Percentiles rank a stretch among this genome's conserved stretches.
These are phyloP conservation scores for Ceratobasidium sp. DNA, from an alignment of 1,284 basidiomycete species.

Conservation along the genomic window DNA sequence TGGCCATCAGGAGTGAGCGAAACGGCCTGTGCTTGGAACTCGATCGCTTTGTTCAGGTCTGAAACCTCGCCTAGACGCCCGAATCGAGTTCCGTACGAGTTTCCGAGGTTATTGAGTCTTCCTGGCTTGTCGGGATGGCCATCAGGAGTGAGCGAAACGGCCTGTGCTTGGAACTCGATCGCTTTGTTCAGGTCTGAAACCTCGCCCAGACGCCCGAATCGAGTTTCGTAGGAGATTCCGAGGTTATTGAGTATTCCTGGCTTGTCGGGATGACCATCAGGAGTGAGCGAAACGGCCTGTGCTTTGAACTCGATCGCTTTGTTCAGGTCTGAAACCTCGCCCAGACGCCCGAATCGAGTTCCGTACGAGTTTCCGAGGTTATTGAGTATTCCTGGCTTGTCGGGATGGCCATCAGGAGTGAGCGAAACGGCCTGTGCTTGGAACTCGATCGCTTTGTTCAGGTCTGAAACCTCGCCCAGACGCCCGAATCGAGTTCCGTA, in stretches of 20 bases:
- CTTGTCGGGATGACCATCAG: neutral
- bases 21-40: neutral
- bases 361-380: neutral
- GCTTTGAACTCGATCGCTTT: conserved; percentile 1
- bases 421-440: neutral
- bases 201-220: neutral
- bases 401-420: neutral
- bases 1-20: neutral
- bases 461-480: neutral
- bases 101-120: too few relatives aligned
- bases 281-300: neutral
- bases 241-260: neutral
- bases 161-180: neutral
- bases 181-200: neutral
- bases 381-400: neutral
- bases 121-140: too few relatives aligned
- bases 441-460: neutral
- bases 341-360: neutral
- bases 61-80: neutral
- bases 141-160: neutral
- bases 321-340: neutral
- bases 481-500: neutral
- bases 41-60: conserved; percentile 6
- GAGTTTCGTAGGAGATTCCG: neutral
- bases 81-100: too few relatives aligned